Base-by-base conservation (phyloP, 306 rosid genomes). In the Castanea sativa region DNA sequence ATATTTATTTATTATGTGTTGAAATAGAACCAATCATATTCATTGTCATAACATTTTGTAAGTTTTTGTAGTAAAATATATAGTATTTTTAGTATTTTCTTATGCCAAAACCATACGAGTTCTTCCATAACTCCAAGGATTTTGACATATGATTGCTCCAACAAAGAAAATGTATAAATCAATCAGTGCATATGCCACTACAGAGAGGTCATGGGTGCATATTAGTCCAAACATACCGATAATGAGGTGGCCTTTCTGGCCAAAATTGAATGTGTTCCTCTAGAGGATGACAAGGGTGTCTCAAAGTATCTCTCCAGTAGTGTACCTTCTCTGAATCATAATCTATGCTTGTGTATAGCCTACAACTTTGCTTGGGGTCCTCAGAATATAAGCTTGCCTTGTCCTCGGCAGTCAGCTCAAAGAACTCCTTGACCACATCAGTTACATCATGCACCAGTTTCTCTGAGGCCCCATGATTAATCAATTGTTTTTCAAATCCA, bases 191-290 rank as follows among this genome's bases (percentile, higher is more conserved):
- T 41, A 23, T 9, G 20, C 53, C 21, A 12, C 33, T 23, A 25
- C 12, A 32, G 33, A 70, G 35, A 9, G 18, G 45, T 41, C 45
- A 41, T 41, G 45, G 45, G 45, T 41, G 2, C 45, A 41, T 8
- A 41, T 18, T 7, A 23, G 29, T 38, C 25, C 9, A 41, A 20
- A 76, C 55, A 20, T 64, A 71, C 78, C 71, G 18, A 35, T 63
- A 82, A 13, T 5, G 45, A 25, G 61, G 38, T 5, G 78, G 78
- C 45, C 38, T 72, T 55, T 77, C 5, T 53, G 78, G 78, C 75
- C 85, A 82, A 29, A 29, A 45, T 27, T 63, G 63, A 5, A 65
- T 63, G 29, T 77, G 71, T 64, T 82, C 43, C 82, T 72, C 70
- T 3, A 81, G 5, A 55, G 75, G 81, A 63, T 77, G 81, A 73